Evolutionary conservation across 345 rosid species (phyloP).

Genomic region (Garcia nutans): DNA sequence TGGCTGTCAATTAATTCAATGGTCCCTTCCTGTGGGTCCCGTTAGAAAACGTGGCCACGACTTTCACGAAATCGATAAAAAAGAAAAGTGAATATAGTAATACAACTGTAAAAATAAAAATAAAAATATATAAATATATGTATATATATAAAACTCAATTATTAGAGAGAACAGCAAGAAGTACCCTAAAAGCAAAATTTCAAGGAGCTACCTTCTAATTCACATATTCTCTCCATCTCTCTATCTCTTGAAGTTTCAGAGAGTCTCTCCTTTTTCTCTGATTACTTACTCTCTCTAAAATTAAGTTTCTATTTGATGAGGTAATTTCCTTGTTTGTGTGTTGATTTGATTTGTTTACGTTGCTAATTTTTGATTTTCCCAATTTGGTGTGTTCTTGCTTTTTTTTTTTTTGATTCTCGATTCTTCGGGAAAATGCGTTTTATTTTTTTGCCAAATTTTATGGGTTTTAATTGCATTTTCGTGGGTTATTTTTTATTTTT

Average conservation of each 20-base stretch:
- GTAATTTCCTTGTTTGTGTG: not conserved
- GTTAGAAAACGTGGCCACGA: not conserved
- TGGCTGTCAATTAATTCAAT: not conserved
- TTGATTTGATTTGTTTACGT: not conserved
- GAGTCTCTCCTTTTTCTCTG: not conserved
- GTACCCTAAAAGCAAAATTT: not conserved
- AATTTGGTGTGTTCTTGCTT: constrained; percentile 8
- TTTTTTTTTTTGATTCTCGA: not conserved
- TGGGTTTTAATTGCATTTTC: not conserved
- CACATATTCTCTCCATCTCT: not conserved
- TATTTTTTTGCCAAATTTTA: not conserved
- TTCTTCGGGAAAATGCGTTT: not conserved
- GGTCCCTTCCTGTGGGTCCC: not conserved
- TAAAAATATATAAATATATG: not conserved
- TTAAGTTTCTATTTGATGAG: not conserved
- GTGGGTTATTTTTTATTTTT: not conserved
- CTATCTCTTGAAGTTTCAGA: not conserved
- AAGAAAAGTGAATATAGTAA: not conserved
- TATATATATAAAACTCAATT: not conserved
- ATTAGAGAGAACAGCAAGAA: not conserved
- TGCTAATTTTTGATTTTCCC: not conserved
- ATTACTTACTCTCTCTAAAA: not conserved
- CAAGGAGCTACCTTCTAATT: not conserved
- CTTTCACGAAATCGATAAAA: not conserved
- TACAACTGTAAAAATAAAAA: not conserved